Conservation (phyloP, 2,329 filamentous ascomycete genomes). For the Rugonectria rugulosa region DNA sequence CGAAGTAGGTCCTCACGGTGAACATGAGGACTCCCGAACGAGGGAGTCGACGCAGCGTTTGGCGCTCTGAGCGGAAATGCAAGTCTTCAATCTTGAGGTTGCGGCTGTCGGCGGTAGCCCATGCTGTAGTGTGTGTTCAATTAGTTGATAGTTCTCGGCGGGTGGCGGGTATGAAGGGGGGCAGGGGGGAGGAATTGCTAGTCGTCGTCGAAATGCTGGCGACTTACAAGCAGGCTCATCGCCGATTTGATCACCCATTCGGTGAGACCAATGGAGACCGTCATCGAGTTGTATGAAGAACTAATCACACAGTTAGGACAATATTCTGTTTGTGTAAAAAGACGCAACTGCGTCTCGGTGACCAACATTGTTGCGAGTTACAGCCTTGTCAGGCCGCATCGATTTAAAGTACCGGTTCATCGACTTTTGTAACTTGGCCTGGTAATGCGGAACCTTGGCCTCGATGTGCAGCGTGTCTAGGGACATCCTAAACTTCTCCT, state of each 20-base stretch:
- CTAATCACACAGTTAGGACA: neutral
- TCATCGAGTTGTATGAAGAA: conserved; percentile 33
- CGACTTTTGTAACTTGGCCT: conserved; percentile 24
- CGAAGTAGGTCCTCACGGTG: conserved; percentile 28
- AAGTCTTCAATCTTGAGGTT: conserved; percentile 21
- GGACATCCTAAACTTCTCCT: conserved; percentile 32
- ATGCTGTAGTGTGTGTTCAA: conserved; percentile 17
- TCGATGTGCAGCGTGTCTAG: conserved; percentile 30
- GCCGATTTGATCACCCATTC: conserved; percentile 26
- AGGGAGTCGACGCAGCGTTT: conserved; percentile 27
- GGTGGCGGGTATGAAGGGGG: too few species aligned
- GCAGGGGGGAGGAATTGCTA: too few species aligned
- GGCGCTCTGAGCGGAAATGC: conserved; percentile 30
- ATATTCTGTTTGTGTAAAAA: neutral
- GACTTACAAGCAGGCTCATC: conserved; percentile 24
- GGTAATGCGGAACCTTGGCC: conserved; percentile 29
- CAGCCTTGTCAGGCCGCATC: conserved; percentile 26
- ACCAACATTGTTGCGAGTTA: conserved; percentile 27
- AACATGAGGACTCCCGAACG: conserved; percentile 23
- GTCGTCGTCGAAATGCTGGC: accelerated
- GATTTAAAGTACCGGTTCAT: conserved; percentile 31
- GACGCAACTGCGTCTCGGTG: accelerated
- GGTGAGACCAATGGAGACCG: conserved; percentile 30
- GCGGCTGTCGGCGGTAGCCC: conserved; percentile 23
- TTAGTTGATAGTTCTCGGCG: accelerated